Evolutionary conservation across 2,329 filamentous ascomycete genomes (phyloP).

Genomic region (Neonectria faginata): DNA sequence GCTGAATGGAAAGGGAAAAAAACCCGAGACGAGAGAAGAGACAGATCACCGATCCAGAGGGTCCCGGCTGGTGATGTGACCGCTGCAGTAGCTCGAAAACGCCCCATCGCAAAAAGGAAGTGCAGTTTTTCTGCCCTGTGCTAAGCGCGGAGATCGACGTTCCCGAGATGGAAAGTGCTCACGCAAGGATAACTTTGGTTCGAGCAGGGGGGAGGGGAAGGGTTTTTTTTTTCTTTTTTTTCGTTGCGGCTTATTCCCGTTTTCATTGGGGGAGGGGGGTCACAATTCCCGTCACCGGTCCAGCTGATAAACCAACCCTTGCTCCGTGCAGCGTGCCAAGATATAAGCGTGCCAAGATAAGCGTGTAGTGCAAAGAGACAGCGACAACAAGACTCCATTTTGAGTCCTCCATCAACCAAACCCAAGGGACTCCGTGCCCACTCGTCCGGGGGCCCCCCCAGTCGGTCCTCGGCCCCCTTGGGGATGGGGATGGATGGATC

Average conservation of each 20-base stretch:
- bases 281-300: background rate
- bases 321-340: background rate
- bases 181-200: background rate
- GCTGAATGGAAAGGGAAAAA: background rate
- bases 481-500: background rate
- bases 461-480: background rate
- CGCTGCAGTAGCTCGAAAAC: background rate
- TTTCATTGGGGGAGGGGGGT: background rate
- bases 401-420: background rate
- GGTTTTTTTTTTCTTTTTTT: too few relatives aligned
- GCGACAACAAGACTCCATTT: background rate
- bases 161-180: background rate
- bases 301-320: background rate
- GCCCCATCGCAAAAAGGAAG: background rate
- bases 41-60: background rate
- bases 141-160: slow-evolving; percentile 8
- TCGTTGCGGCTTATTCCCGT: background rate
- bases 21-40: background rate
- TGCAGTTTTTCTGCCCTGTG: background rate
- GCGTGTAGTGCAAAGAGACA: background rate
- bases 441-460: background rate
- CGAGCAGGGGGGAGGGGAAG: too few relatives aligned
- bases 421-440: background rate
- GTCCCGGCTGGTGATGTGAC: background rate
- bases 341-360: background rate